A percentile compares a stretch with the other conserved stretches of the same genome.
Conservation (phyloP, 495 filamentous ascomycete genomes). For the Penicillium desertorum region DNA sequence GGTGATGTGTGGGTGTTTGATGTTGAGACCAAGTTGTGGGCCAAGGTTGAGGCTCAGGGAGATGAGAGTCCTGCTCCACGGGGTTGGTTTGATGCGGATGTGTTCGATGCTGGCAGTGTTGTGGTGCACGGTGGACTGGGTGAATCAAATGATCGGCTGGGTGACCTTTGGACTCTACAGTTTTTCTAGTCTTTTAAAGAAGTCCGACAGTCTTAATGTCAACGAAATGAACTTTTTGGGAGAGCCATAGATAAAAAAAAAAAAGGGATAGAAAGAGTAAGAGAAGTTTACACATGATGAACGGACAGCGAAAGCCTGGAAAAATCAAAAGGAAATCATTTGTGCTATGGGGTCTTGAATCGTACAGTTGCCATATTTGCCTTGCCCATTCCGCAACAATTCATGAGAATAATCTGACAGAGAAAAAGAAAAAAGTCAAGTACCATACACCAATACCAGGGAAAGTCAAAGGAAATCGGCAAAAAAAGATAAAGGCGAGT, state of each 20-base stretch:
- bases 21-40: slow-evolving; percentile 53
- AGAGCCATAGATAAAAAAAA: no score
- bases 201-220: not conserved
- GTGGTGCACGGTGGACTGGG: slow-evolving; percentile 50
- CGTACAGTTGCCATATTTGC: slow-evolving; percentile 27
- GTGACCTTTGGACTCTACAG: slow-evolving; percentile 46
- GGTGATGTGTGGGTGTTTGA: slow-evolving; percentile 75
- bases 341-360: slow-evolving; percentile 27
- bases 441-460: slow-evolving; percentile 33
- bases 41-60: slow-evolving; percentile 49
- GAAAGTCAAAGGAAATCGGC: slow-evolving; percentile 9
- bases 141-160: slow-evolving; percentile 46
- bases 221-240: slow-evolving; percentile 18
- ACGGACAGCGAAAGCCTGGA: slow-evolving; percentile 32
- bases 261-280: no score
- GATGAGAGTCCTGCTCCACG: slow-evolving; percentile 41
- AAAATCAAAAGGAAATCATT: slow-evolving; percentile 20
- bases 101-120: slow-evolving; percentile 27
- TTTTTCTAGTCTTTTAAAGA: slow-evolving; percentile 2
- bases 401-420: slow-evolving; percentile 17
- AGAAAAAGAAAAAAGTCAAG: slow-evolving; percentile 18
- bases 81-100: slow-evolving; percentile 50
- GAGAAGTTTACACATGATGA: slow-evolving; percentile 39
- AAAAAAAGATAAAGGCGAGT: not conserved
- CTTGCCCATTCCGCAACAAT: slow-evolving; percentile 10